Conservation (phyloP, 2,329 filamentous ascomycete genomes). For the Beauveria brongniartii region DNA sequence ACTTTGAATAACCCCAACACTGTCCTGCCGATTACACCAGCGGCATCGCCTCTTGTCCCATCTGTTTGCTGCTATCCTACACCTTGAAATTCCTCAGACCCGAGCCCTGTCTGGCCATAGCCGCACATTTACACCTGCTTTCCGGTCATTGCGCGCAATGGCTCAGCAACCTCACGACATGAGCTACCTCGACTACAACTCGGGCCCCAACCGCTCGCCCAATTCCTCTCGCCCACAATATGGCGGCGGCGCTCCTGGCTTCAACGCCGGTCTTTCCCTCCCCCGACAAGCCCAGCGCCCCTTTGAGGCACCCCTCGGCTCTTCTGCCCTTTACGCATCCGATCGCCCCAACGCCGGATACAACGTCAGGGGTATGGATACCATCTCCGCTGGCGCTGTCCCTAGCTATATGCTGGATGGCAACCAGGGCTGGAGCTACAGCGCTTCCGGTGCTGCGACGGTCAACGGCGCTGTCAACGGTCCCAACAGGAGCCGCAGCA, state of each 20-base stretch:
- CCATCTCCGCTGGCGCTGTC: constrained; percentile 32
- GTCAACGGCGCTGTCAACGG: constrained; percentile 58
- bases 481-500: constrained; percentile 46
- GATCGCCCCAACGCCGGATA: constrained; percentile 57
- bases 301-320: constrained; percentile 61
- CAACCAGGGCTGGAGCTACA: constrained; percentile 72
- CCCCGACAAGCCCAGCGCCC: constrained; percentile 58
- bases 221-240: constrained; percentile 59
- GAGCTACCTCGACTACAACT: constrained; percentile 61
- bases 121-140: not conserved
- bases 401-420: constrained; percentile 54
- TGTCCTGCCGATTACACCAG: not conserved
- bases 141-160: constrained; percentile 18
- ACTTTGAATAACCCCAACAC: not conserved
- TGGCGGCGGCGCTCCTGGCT: constrained; percentile 35
- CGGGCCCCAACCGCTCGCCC: constrained; percentile 54
- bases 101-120: not conserved
- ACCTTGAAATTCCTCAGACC: not conserved
- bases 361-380: constrained; percentile 51
- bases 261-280: constrained; percentile 37
- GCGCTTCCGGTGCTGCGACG: constrained; percentile 56
- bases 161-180: constrained; percentile 52
- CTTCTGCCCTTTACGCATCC: constrained; percentile 58
- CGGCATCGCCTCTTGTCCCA: not conserved
- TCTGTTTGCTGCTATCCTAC: not conserved